These are phyloP conservation scores for Alternaria metachromatica DNA, from an alignment of 2,329 filamentous ascomycete species.

Conservation along the genomic window DNA sequence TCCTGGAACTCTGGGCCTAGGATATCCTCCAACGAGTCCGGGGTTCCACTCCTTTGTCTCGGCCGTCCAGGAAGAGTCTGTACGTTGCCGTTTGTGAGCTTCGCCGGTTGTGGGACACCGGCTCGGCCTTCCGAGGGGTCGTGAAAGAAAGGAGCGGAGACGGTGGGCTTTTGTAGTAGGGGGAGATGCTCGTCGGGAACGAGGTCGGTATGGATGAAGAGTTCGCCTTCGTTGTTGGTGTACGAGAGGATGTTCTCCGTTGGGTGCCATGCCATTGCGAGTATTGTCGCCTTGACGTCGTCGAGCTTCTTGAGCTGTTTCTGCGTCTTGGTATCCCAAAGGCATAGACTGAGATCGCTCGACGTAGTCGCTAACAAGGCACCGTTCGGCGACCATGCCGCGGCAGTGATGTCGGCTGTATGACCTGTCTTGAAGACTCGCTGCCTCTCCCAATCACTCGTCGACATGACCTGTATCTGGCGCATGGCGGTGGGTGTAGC, in stretches of 20 bases:
- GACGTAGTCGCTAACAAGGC: constrained; percentile 75
- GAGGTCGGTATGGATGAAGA: constrained; percentile 83
- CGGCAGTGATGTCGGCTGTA: constrained; percentile 80
- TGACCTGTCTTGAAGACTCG: constrained; percentile 80
- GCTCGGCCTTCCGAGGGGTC: constrained; percentile 75
- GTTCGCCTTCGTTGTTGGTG: constrained; percentile 88
- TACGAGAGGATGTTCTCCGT: constrained; percentile 88
- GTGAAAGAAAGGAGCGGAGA: constrained; percentile 85
- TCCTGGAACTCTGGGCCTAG: constrained; percentile 66
- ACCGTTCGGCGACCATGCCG: constrained; percentile 95
- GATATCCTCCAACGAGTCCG: constrained; percentile 84
- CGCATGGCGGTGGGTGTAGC: constrained; percentile 81
- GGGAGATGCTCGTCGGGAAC: constrained; percentile 59
- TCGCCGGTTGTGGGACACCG: constrained; percentile 63
- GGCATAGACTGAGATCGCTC: constrained; percentile 67
- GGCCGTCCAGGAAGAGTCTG: constrained; percentile 60
- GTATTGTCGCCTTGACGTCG: constrained; percentile 74
- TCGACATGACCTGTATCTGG: constrained; percentile 83
- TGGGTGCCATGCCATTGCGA: constrained; percentile 90
- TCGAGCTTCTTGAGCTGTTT: constrained; percentile 78
- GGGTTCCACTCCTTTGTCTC: constrained; percentile 63
- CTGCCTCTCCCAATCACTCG: constrained; percentile 87
- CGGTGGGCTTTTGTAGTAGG: constrained; percentile 61
- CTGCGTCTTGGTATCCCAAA: constrained; percentile 93
- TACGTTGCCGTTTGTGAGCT: constrained; percentile 62